A percentile compares a stretch with the other conserved stretches of the same genome.
These are phyloP conservation scores for Pseudozyma flocculosa DNA, from an alignment of 1,284 basidiomycete species.

Conservation along the genomic window DNA sequence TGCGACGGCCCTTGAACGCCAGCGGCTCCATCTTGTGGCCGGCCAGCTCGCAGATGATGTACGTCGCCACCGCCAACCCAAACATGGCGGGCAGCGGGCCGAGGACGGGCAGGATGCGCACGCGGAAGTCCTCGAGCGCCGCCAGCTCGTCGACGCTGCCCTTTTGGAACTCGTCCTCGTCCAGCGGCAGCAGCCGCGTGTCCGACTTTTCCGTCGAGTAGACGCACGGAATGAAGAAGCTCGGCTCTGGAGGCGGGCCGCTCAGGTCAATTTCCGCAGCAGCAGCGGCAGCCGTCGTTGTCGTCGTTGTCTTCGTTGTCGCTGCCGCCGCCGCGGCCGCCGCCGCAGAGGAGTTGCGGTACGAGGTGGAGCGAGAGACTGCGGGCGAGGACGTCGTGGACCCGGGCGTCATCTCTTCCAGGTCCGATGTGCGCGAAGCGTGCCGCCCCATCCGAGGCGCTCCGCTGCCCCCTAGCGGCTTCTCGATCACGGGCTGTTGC, in stretches of 20 bases:
- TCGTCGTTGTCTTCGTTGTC: constrained; percentile 6
- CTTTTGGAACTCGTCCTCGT: constrained; percentile 87
- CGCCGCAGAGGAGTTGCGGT: constrained; percentile 3
- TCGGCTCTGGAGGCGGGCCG: too few species aligned
- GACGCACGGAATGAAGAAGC: constrained; percentile 62
- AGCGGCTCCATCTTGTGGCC: constrained; percentile 51
- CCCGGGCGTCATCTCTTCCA: constrained; percentile 28
- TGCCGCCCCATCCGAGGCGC: background rate
- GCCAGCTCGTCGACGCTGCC: constrained; percentile 87
- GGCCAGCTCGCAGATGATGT: constrained; percentile 53
- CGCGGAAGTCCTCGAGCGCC: constrained; percentile 89
- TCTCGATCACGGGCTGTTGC: background rate
- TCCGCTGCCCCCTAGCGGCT: too few species aligned
- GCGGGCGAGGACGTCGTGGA: constrained; percentile 23
- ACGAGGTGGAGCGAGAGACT: constrained; percentile 18
- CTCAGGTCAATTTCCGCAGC: too few species aligned
- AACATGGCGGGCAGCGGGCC: constrained; percentile 61
- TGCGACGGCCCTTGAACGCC: constrained; percentile 45
- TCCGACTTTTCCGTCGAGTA: constrained; percentile 92
- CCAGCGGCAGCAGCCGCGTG: constrained; percentile 77
- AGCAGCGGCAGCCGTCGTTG: too few species aligned
- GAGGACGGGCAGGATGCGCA: constrained; percentile 82
- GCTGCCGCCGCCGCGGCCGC: constrained; percentile 6
- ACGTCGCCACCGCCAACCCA: constrained; percentile 52
- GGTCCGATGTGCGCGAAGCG: constrained; percentile 10